Base-by-base conservation (phyloP, 1,284 basidiomycete species). In the Phellopilus nigrolimitatus region DNA sequence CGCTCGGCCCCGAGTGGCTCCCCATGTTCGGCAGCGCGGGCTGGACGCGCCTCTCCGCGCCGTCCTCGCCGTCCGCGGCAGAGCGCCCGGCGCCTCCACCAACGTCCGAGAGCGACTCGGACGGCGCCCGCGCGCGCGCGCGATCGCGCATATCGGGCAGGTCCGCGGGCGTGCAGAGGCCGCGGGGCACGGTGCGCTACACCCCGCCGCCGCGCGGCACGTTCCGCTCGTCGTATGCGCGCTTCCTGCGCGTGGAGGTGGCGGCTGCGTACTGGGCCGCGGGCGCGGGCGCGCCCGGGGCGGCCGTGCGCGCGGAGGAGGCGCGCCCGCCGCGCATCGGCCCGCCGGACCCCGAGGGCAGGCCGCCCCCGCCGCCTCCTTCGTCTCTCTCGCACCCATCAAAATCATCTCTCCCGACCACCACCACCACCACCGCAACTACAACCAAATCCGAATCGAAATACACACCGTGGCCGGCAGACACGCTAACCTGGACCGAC, bases 191-290 rank as follows among this genome's bases (percentile, higher is more conserved):
- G 2, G 31, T 9, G 6, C 31, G 31, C 31, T 51, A 51, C 42
- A 34, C 21, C 2, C 43, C 50, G 1, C 50, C 50, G 17, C 50
- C 50, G n/a, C 42, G 44, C 17, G 50, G 50, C 22, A 51, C 50
- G 44, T 51, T 51, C 24, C 42, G 50, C 10, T 28, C 50, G 8
- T 51, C 50, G 22, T 39, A 39, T 27, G 42, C 50, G 15, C 50
- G 43, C 24, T 15, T 19, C 24, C 27, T 51, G 4, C 50, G 50
- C 36, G 22, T 43, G 12, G 50, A 51, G 17, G 19, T 47, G 19
- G n/a, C 34, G 38, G 38, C 27, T 49, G 22, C 34, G 22, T 13
- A 13, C 24, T 31, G 10, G 17, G 37, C 15, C n/a, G 25, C 39
- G 34, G 28, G 34, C 13, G 38, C 27, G n/a, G 24, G 8, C 27